Base-by-base conservation (phyloP, 768 basidiomycete genomes). In the Rhizopogon roseolus region DNA sequence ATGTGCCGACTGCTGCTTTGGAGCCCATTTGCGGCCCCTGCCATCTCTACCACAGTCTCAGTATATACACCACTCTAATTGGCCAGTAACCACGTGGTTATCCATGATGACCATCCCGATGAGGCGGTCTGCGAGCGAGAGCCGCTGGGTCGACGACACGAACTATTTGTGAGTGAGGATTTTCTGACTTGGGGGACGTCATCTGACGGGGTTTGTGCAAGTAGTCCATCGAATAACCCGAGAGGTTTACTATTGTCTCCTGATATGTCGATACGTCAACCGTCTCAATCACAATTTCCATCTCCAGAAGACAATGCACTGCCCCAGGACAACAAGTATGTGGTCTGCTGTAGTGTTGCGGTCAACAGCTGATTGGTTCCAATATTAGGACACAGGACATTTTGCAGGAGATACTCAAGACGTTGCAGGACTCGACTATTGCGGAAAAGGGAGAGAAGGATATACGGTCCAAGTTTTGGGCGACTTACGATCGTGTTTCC, bases 401-500 rank as follows among this genome's bases (percentile, higher is more conserved):
- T 28, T 16, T 51, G 11, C 34, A 6, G 19, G 14, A 51, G 4
- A 51, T 51, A 5, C 28, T 51, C 19, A 29, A 43, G 14, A 41
- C 50, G 8, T 37, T 51, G 17, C 34, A 51, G 9, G 27, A 41
- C 25, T 39, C 50, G 9, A 51, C 3, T 13, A 51, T 51, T n/a
- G 36, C 40, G 2, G 14, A 28, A 9, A 29, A 51, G 14, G 38
- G 22, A 51, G 37, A 51, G 1, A 44, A 44, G n/a, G 53, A 53
- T 37, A 43, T 42, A 41, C 41, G 52, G 27, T 25, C 43, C 14
- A 42, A 28, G 43, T 53, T 63, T 25, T 62, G 60, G 56, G 60
- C 45, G 8, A 49, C 41, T n/a, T 62, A 62, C 49, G 41, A 34
- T 16, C 32, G 22, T 19, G 57, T 56, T 42, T 51, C 61, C 11